Percentiles rank a stretch among this genome's conserved stretches.
These are phyloP conservation scores for Arabis alpina DNA, from an alignment of 345 rosid species.

Conservation along the genomic window DNA sequence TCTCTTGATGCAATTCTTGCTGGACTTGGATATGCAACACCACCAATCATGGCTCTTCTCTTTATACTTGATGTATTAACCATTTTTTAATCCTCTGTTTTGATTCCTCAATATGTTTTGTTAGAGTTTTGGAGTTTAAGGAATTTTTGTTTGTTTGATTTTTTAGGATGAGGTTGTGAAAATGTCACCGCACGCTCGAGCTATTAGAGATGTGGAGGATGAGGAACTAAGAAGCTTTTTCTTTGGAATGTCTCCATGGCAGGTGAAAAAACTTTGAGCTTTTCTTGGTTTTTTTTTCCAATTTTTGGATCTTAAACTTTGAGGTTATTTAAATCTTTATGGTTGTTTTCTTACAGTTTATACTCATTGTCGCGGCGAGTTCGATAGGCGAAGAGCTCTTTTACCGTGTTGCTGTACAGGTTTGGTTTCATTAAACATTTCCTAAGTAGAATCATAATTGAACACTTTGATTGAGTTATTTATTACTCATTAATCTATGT, in stretches of 20 bases:
- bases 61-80: constrained; percentile 78
- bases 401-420: constrained; percentile 98
- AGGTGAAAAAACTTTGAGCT: constrained; percentile 52
- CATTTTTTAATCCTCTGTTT: not conserved
- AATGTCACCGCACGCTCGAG: constrained; percentile 93
- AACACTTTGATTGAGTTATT: constrained; percentile 5
- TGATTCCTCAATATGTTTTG: constrained; percentile 6
- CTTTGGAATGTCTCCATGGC: constrained; percentile 98
- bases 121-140: not conserved
- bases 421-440: constrained; percentile 21
- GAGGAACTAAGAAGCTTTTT: constrained; percentile 95
- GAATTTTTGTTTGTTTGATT: not conserved
- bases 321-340: constrained; percentile 21
- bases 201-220: constrained; percentile 98
- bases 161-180: constrained; percentile 95
- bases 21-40: constrained; percentile 93
- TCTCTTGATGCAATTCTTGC: constrained; percentile 71
- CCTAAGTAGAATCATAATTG: not conserved
- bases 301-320: not conserved
- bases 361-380: constrained; percentile 84
- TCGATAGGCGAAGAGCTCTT: constrained; percentile 99
- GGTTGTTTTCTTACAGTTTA: constrained; percentile 55
- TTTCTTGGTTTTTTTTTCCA: not conserved
- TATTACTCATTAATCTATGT: not conserved
- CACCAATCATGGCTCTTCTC: constrained; percentile 96